Evolutionary conservation across 2,329 filamentous ascomycete genomes (phyloP).

Genomic region (Cytospora chrysosperma): DNA sequence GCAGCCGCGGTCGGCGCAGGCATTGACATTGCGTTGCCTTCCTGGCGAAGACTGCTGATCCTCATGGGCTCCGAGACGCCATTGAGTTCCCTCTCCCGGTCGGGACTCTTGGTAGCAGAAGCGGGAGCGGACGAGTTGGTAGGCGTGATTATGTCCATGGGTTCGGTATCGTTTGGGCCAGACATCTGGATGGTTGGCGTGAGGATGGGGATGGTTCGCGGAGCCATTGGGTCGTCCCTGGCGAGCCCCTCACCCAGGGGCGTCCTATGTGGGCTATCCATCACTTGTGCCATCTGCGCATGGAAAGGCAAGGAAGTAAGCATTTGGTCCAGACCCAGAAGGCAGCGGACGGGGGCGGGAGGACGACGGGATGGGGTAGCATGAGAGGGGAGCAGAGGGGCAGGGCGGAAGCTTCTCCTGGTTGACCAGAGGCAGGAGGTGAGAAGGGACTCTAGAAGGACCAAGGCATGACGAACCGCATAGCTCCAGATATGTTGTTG

Average conservation of each 20-base stretch:
- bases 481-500: slow-evolving; percentile 21
- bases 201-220: slow-evolving; percentile 57
- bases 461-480: slow-evolving; percentile 25
- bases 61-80: slow-evolving; percentile 32
- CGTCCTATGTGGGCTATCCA: slow-evolving; percentile 49
- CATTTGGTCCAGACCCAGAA: slow-evolving; percentile 9
- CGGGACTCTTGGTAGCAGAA: slow-evolving; percentile 45
- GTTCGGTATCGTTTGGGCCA: slow-evolving; percentile 55
- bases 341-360: neutral
- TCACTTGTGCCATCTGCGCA: slow-evolving; percentile 54
- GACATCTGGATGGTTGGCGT: slow-evolving; percentile 59
- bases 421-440: neutral
- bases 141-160: slow-evolving; percentile 61
- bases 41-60: slow-evolving; percentile 38
- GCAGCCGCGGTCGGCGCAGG: slow-evolving; percentile 58
- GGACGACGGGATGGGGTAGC: slow-evolving; percentile 15
- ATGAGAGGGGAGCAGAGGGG: slow-evolving; percentile 7
- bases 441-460: slow-evolving; percentile 1
- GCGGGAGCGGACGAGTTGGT: slow-evolving; percentile 45
- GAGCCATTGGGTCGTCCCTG: slow-evolving; percentile 46
- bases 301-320: slow-evolving; percentile 28
- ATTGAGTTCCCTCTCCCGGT: slow-evolving; percentile 43
- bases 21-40: slow-evolving; percentile 45
- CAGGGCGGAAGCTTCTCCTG: neutral
- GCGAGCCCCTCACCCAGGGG: slow-evolving; percentile 37